These are phyloP conservation scores for Botrytis galanthina DNA, from an alignment of 2,329 filamentous ascomycete species.

Conservation along the genomic window DNA sequence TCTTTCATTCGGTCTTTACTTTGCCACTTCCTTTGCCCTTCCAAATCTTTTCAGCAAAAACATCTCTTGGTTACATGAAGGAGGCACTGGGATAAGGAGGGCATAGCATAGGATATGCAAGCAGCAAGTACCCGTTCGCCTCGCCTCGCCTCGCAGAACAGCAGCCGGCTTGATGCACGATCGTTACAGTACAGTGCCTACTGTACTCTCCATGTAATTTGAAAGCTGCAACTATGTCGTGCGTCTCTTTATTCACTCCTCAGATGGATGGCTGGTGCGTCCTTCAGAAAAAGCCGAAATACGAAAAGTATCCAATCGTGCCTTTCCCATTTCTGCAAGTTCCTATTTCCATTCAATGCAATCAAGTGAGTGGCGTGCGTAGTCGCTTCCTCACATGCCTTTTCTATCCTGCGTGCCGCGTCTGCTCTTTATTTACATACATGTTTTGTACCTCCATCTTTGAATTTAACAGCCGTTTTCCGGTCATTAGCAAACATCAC, in stretches of 20 bases:
- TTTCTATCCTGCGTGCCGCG: conserved; percentile 15
- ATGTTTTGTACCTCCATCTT: conserved; percentile 13
- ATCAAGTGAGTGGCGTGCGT: conserved; percentile 20
- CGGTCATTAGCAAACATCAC: conserved; percentile 20
- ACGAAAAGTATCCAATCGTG: conserved; percentile 15
- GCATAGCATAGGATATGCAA: conserved; percentile 17
- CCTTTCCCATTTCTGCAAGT: conserved; percentile 11
- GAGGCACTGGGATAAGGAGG: background rate
- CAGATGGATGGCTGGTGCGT: conserved; percentile 18
- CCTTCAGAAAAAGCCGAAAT: conserved; percentile 2
- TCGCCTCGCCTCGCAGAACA: conserved; percentile 14
- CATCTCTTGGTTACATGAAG: conserved; percentile 4
- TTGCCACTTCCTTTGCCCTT: background rate
- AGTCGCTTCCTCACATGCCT: conserved; percentile 14
- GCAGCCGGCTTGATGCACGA: conserved; percentile 18
- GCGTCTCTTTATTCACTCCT: conserved; percentile 16
- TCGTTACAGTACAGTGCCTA: conserved; percentile 17
- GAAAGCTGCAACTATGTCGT: conserved; percentile 18
- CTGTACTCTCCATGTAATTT: conserved; percentile 18
- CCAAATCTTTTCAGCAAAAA: background rate
- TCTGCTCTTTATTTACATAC: conserved; percentile 15
- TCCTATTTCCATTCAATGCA: conserved; percentile 16
- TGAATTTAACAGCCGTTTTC: conserved; percentile 21
- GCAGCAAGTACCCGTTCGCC: conserved; percentile 19
- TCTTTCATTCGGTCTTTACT: background rate